A percentile compares a stretch with the other conserved stretches of the same genome.
Conservation (phyloP, 2,329 filamentous ascomycete species). For the Sporothrix schenckii region DNA sequence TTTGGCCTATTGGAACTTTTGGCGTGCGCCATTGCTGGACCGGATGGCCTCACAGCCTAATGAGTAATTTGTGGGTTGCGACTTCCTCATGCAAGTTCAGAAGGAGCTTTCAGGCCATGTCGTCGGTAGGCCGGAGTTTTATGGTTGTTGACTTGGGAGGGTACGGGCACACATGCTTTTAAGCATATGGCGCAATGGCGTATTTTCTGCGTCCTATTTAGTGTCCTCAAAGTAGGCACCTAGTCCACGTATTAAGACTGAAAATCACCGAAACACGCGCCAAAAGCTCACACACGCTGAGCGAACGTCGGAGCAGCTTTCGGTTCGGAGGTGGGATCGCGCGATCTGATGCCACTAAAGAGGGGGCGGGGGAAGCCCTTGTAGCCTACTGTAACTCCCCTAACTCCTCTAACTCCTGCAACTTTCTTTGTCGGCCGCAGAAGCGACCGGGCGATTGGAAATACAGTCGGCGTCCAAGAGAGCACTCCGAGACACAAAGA, state of each 20-base stretch:
- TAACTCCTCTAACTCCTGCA: not conserved
- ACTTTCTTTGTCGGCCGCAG: not conserved
- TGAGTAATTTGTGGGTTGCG: not conserved
- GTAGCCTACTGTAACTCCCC: constrained; percentile 4
- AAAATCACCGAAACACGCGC: constrained; percentile 1
- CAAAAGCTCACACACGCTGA: not conserved
- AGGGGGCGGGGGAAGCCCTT: not conserved
- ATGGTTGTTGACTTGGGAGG: constrained; percentile 12
- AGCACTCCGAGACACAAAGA: constrained; percentile 18
- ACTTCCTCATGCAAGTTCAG: not conserved
- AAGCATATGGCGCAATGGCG: constrained; percentile 23
- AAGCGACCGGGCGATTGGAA: constrained; percentile 12
- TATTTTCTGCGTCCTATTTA: constrained; percentile 16
- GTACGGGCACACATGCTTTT: constrained; percentile 5
- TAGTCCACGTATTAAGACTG: not conserved
- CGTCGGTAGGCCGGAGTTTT: constrained; percentile 23
- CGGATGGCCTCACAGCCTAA: constrained; percentile 13
- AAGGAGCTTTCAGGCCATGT: constrained; percentile 1
- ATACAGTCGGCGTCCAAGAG: not conserved
- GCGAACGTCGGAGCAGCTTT: constrained; percentile 2
- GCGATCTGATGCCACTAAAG: constrained; percentile 2
- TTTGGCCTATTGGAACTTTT: not conserved
- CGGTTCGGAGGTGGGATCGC: constrained; percentile 14
- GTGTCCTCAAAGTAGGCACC: constrained; percentile 7
- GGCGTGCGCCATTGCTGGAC: constrained; percentile 18